Evolutionary conservation across 176 grass and related monocot species (phyloP).

Genomic region (Pontederia paniculata): DNA sequence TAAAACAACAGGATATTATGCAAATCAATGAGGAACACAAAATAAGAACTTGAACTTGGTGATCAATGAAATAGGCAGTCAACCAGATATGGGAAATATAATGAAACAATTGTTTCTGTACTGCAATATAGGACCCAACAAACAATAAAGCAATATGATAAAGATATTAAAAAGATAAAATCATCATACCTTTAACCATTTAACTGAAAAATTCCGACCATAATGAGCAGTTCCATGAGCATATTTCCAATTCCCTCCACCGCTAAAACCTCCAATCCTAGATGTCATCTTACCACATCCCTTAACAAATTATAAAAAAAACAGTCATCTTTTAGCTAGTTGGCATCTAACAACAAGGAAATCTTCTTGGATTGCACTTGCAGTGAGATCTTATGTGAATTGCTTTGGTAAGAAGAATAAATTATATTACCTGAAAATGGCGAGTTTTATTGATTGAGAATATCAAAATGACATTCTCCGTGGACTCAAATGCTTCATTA

Average conservation of each 20-base stretch:
- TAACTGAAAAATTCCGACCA: constrained; percentile 90
- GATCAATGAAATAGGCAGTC: too few species aligned
- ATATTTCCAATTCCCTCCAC: constrained; percentile 99
- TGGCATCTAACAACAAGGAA: background rate
- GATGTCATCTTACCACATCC: constrained; percentile 99
- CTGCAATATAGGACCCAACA: background rate
- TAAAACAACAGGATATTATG: too few species aligned
- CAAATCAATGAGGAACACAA: too few species aligned
- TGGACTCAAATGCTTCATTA: constrained; percentile 98
- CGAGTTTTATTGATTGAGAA: constrained; percentile 97
- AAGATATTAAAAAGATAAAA: background rate
- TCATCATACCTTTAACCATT: constrained; percentile 90
- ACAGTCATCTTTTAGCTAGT: constrained; percentile 17
- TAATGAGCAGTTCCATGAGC: constrained; percentile 93
- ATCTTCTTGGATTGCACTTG: background rate
- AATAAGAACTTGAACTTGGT: too few species aligned
- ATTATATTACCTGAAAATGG: constrained; percentile 67
- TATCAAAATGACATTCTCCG: constrained; percentile 96
- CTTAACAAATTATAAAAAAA: constrained; percentile 29
- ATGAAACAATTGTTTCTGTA: too few species aligned
- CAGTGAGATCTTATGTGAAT: background rate
- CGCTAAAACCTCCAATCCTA: constrained; percentile 85
- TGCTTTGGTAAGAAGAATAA: constrained; percentile 9
- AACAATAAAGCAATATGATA: background rate
- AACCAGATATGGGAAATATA: too few species aligned